Percentiles rank a stretch among this genome's conserved stretches.
Conservation (phyloP, 2,329 filamentous ascomycete species). For the Massarina eburnea region DNA sequence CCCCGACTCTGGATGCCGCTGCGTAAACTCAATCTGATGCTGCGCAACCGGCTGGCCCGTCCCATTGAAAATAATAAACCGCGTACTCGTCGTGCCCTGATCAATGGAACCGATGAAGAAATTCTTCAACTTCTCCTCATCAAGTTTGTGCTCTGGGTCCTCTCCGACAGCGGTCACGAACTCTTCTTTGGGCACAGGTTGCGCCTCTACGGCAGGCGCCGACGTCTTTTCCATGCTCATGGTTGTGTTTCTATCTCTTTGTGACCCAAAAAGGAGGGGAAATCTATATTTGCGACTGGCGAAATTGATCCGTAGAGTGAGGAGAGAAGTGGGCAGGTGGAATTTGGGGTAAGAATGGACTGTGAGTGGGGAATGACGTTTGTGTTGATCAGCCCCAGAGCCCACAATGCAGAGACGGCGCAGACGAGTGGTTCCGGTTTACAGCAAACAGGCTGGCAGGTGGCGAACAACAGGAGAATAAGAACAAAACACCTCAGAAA, state of each 20-base stretch:
- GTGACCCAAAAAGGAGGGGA: conserved; percentile 6
- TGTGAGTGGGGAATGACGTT: conserved; percentile 3
- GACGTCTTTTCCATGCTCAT: conserved; percentile 35
- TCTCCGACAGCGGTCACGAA: conserved; percentile 16
- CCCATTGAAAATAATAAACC: conserved; percentile 88
- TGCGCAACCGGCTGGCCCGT: conserved; percentile 75
- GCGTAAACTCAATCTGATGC: conserved; percentile 85
- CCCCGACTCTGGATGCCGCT: conserved; percentile 83
- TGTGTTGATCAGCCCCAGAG: background rate
- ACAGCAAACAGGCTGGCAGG: conserved; percentile 1
- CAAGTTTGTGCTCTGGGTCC: conserved; percentile 24
- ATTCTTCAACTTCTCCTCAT: conserved; percentile 46
- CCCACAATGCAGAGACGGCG: conserved; percentile 1
- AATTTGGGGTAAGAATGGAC: conserved; percentile 1
- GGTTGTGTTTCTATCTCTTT: background rate
- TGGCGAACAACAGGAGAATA: conserved; percentile 1
- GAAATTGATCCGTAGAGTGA: conserved; percentile 3
- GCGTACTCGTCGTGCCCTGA: conserved; percentile 84
- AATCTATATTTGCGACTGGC: conserved; percentile 1
- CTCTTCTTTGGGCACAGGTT: conserved; percentile 36
- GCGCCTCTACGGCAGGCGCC: conserved; percentile 25
- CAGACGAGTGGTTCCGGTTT: background rate
- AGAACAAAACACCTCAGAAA: conserved; percentile 5
- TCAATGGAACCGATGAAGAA: conserved; percentile 86
- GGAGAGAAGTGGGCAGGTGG: background rate